Percentiles rank a stretch among this genome's conserved stretches.
Conservation (phyloP, 495 filamentous ascomycete genomes). For the Copromyces sp. region DNA sequence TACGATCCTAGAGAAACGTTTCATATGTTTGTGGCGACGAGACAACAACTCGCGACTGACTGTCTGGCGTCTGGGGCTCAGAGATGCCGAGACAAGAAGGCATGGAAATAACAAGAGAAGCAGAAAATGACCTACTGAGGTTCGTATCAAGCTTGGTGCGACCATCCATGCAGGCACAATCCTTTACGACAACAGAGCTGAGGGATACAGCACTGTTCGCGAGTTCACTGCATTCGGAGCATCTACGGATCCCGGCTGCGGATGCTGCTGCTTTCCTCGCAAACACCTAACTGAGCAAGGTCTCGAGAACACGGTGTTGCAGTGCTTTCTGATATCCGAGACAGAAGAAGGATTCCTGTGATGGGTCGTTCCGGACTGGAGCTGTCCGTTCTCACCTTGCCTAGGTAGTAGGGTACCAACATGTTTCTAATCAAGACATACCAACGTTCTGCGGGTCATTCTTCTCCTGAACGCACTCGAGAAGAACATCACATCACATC, state of each 20-base stretch:
- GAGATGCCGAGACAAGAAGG: not conserved
- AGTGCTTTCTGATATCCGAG: not conserved
- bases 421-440: not conserved
- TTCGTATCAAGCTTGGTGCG: not conserved
- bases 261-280: not conserved
- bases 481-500: not conserved
- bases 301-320: not conserved
- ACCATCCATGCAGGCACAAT: not conserved
- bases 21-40: not conserved
- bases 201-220: not conserved
- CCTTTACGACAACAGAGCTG: not conserved
- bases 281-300: not conserved
- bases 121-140: not conserved
- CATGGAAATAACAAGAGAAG: not conserved
- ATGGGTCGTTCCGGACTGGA: not conserved
- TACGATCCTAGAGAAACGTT: not conserved
- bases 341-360: not conserved
- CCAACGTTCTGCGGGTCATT: not conserved
- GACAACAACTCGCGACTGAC: not conserved
- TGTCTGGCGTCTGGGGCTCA: not conserved
- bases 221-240: not conserved
- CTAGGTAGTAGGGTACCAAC: not conserved
- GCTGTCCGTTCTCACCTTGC: not conserved
- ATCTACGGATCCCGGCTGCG: not conserved
- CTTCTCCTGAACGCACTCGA: not conserved